Evolutionary conservation across 345 rosid species (phyloP).

Genomic region (Schrenkiella parvula): DNA sequence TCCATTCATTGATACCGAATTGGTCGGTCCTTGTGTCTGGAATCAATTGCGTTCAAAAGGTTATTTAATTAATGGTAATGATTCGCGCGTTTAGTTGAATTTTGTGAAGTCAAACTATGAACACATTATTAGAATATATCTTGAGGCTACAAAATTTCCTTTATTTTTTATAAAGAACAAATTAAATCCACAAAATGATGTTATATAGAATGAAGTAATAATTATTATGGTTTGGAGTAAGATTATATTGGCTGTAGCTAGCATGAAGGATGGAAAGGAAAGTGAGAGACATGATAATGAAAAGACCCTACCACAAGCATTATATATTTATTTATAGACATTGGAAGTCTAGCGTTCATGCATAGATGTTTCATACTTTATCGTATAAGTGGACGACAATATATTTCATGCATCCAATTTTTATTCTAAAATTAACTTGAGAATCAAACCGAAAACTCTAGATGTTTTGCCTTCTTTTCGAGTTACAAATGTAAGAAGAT

Average conservation of each 20-base stretch:
- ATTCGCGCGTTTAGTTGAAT: background rate
- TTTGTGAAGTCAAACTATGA: conserved; percentile 2
- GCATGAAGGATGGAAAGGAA: conserved; percentile 5
- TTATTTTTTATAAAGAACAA: background rate
- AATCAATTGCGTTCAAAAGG: conserved; percentile 11
- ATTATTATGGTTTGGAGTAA: background rate
- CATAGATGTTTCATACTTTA: conserved; percentile 32
- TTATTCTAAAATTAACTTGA: background rate
- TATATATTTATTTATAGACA: conserved; percentile 14
- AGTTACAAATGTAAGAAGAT: background rate
- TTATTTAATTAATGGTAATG: conserved; percentile 2
- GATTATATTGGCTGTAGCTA: background rate
- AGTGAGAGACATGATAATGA: conserved; percentile 29
- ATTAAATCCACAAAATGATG: background rate
- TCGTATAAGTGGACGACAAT: conserved; percentile 32
- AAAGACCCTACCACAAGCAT: conserved; percentile 35
- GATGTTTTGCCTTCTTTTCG: background rate
- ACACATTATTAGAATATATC: conserved; percentile 17
- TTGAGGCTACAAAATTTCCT: conserved; percentile 18
- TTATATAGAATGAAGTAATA: background rate
- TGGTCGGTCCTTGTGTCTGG: conserved; percentile 30
- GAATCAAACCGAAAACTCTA: conserved; percentile 2
- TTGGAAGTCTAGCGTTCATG: conserved; percentile 38
- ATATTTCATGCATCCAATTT: background rate
- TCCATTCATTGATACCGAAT: conserved; percentile 3